Evolutionary conservation across 78 protist genomes (phyloP), one percentile per base, ranked within the genome.

Genomic region (Pelomyxa schiedti): DNA sequence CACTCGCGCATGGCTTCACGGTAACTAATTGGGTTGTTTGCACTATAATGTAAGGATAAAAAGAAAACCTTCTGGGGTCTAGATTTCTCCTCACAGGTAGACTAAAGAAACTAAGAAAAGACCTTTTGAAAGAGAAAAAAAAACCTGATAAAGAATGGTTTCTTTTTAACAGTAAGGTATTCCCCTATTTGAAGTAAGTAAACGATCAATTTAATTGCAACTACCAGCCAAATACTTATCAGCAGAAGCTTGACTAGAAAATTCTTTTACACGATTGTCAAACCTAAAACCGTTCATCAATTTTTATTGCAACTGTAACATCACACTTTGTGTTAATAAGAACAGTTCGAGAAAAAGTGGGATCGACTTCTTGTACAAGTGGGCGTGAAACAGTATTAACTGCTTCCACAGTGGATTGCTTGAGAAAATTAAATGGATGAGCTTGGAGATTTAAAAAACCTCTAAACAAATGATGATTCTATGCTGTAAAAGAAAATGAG

Each of bases 351-450:
- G 76, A 28, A 42, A 83, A 75, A 28, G 82, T 79, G 24, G 85
- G 81, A 40, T 87, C 91, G 22, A 80, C 85, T 42, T 84, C 72
- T 26, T 68, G 72, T 6, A 74, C 84, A n/a, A 87, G 39, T 16
- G 91, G 91, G 37, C 91, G 24, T 0, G 75, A 64, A 9, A 74
- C 77, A 30, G 90, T 83, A 30, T 80, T 80, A 30, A 66, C 40
- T 74, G 77, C 77, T 30, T 87, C 91, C 24, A 87, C 91, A 42
- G 81, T 87, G 26, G 89, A 83, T 43, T 87, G 91, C 28, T 87
- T 88, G 3, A 87, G 39, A n/a, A n/a, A n/a, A n/a, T n/a, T n/a
- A n/a, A n/a, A n/a, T n/a, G n/a, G n/a, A n/a, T n/a, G n/a, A n/a
- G n/a, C n/a, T n/a, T n/a, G n/a, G n/a, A n/a, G n/a, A n/a, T n/a